These are phyloP conservation scores for Kuraishia cidri DNA, from an alignment of 805 yeast genomes.

Conservation along the genomic window DNA sequence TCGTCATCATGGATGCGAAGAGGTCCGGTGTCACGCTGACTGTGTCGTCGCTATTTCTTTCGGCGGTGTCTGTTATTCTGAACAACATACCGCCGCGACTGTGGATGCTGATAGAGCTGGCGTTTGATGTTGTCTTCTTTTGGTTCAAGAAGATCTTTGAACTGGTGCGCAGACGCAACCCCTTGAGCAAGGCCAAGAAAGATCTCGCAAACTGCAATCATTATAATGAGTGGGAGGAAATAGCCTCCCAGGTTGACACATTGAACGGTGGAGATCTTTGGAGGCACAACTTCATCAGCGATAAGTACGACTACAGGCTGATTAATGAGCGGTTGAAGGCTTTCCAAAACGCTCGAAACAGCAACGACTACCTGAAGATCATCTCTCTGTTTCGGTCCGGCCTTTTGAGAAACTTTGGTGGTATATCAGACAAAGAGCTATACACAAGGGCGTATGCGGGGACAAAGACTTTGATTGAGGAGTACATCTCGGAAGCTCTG, in stretches of 20 bases:
- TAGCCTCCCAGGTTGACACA: slow-evolving; percentile 38
- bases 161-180: slow-evolving; percentile 28
- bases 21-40: too few species aligned
- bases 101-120: slow-evolving; percentile 21
- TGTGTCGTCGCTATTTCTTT: not conserved
- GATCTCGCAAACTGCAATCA: slow-evolving; percentile 41
- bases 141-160: slow-evolving; percentile 31
- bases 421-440: slow-evolving; percentile 70
- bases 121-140: slow-evolving; percentile 33
- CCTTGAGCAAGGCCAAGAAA: slow-evolving; percentile 36
- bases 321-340: slow-evolving; percentile 66
- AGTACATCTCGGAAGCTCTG: slow-evolving; percentile 70
- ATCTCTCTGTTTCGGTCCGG: slow-evolving; percentile 74
- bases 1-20: too few species aligned
- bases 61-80: not conserved
- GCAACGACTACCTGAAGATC: slow-evolving; percentile 46
- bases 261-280: slow-evolving; percentile 49
- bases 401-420: slow-evolving; percentile 82
- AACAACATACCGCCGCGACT: slow-evolving; percentile 4
- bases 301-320: slow-evolving; percentile 75
- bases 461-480: slow-evolving; percentile 83
- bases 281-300: slow-evolving; percentile 79
- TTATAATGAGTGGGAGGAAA: slow-evolving; percentile 65
- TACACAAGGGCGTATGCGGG: slow-evolving; percentile 82
- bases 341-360: slow-evolving; percentile 51